phyloP scores from a whole-genome alignment of 495 filamentous ascomycete species.

The Terfezia boudieri region DNA sequence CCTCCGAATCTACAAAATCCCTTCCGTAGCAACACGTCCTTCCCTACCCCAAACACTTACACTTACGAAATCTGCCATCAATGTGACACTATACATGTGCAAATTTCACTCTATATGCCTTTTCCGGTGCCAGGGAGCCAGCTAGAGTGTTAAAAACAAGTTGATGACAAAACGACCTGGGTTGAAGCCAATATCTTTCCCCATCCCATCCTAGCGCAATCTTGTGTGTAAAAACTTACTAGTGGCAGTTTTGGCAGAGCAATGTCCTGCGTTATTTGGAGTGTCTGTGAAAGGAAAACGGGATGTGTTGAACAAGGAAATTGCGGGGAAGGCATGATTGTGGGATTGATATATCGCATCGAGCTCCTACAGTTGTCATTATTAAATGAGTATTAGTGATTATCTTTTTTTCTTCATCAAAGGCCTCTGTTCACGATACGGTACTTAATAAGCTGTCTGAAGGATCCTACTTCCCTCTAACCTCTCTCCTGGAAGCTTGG shows the following conservation, averaged over 20 bases:
- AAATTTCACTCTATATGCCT: background rate
- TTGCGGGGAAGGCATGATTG: background rate
- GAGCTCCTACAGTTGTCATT: no score
- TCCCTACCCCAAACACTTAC: background rate
- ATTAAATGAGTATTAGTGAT: no score
- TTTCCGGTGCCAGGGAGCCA: background rate
- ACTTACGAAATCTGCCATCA: background rate
- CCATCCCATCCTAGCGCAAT: background rate
- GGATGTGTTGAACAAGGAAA: background rate
- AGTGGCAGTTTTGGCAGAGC: background rate
- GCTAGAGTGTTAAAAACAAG: background rate
- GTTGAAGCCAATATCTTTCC: background rate
- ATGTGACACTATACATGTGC: background rate
- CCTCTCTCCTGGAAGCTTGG: slow-evolving; percentile 22
- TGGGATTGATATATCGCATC: no score
- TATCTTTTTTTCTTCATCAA: no score
- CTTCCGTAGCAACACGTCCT: background rate
- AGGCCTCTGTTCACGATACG: no score
- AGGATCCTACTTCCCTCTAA: background rate
- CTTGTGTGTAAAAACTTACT: background rate
- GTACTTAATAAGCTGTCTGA: no score
- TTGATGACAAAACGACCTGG: background rate
- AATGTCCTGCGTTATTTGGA: background rate
- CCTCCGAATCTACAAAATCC: background rate
- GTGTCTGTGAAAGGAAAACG: background rate